Evolutionary conservation across 257 asterid species (phyloP).

Genomic region (Solanum bulbocastanum): DNA sequence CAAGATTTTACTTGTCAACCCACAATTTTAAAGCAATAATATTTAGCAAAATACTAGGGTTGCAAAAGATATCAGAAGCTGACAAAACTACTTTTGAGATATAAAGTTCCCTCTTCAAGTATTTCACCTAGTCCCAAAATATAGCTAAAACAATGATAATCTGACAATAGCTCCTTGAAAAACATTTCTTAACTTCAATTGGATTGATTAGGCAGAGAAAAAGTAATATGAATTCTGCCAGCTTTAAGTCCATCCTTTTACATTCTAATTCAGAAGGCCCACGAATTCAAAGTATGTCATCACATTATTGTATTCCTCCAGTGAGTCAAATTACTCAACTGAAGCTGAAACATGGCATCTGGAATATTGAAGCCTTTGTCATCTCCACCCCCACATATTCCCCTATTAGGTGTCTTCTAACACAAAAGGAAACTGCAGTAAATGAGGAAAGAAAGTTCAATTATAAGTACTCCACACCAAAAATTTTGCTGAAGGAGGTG

Average conservation of each 20-base stretch:
- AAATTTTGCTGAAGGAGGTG: neutral
- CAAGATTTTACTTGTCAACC: neutral
- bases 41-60: neutral
- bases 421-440: neutral
- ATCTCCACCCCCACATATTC: neutral
- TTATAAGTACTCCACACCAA: neutral
- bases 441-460: neutral
- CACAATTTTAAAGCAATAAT: neutral
- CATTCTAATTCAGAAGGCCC: neutral
- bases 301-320: neutral
- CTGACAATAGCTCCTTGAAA: neutral
- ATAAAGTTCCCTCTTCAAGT: neutral
- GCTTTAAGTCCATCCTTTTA: neutral
- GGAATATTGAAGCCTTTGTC: neutral
- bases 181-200: neutral
- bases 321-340: neutral
- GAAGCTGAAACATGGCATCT: neutral
- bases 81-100: neutral
- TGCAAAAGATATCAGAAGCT: neutral
- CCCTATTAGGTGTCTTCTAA: neutral
- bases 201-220: neutral
- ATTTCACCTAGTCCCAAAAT: neutral
- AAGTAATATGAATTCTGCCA: neutral
- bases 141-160: neutral
- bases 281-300: neutral